phyloP scores from a whole-genome alignment of 2,329 filamentous ascomycete genomes.

The Fusarium pseudoanthophilum region DNA sequence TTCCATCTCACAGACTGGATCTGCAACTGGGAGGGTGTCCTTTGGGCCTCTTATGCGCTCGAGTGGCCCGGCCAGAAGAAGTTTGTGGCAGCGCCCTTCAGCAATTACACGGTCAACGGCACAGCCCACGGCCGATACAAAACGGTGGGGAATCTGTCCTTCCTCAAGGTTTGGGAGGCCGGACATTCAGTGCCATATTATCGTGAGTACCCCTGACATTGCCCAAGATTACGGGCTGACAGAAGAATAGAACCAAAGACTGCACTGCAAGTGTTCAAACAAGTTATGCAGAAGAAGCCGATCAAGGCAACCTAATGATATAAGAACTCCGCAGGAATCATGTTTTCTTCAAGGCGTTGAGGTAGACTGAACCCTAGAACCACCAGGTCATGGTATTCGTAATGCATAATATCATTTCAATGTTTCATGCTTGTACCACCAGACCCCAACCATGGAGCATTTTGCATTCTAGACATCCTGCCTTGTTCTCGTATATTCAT shows the following conservation, averaged over 20 bases:
- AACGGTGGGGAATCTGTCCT: conserved; percentile 64
- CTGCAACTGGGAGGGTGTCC: conserved; percentile 67
- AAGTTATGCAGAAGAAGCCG: conserved; percentile 40
- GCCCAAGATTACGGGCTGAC: background rate
- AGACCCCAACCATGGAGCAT: background rate
- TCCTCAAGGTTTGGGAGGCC: conserved; percentile 67
- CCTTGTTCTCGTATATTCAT: conserved; percentile 1
- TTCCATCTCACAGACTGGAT: conserved; percentile 57
- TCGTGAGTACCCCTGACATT: conserved; percentile 25
- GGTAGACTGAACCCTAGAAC: background rate
- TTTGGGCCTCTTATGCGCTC: conserved; percentile 58
- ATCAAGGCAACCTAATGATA: conserved; percentile 33
- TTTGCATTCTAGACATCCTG: background rate
- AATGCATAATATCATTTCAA: conserved; percentile 1
- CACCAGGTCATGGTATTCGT: background rate
- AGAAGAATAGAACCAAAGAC: conserved; percentile 39
- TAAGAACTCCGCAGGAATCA: background rate
- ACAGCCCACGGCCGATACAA: conserved; percentile 61
- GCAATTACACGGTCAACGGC: conserved; percentile 60
- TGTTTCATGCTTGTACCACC: background rate
- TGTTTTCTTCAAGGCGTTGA: conserved; percentile 1
- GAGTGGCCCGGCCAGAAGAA: conserved; percentile 53
- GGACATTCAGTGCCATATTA: conserved; percentile 67
- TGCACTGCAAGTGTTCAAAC: conserved; percentile 44
- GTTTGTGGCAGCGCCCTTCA: conserved; percentile 51